Percentiles rank a stretch among this genome's conserved stretches.
Conservation (phyloP, 345 rosid genomes). For the Punica granatum region DNA sequence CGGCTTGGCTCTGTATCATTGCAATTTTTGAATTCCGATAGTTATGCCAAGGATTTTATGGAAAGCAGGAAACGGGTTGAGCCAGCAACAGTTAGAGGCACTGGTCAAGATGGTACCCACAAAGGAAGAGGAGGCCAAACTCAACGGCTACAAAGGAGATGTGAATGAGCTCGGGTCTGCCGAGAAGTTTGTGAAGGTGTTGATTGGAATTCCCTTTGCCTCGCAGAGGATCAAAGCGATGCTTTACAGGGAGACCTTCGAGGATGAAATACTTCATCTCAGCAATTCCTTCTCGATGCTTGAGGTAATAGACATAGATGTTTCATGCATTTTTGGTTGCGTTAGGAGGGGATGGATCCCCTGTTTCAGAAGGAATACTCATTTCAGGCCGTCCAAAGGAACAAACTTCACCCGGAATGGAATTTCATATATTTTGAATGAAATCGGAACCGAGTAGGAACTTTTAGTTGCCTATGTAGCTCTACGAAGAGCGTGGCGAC, state of each 20-base stretch:
- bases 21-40: neutral
- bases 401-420: neutral
- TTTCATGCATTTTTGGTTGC: neutral
- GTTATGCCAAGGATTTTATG: neutral
- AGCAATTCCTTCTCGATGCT: constrained; percentile 87
- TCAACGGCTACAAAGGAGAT: constrained; percentile 57
- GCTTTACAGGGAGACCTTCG: constrained; percentile 85
- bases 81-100: constrained; percentile 80
- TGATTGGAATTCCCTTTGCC: constrained; percentile 61
- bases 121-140: constrained; percentile 83
- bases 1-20: neutral
- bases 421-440: neutral
- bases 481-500: no score
- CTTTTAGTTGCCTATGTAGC: no score
- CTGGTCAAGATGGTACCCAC: constrained; percentile 86
- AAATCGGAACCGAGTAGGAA: no score
- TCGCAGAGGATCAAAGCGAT: constrained; percentile 75
- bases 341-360: neutral
- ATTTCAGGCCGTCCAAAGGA: neutral
- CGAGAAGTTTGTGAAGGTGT: constrained; percentile 57
- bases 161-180: constrained; percentile 78
- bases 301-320: constrained; percentile 32
- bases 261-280: constrained; percentile 84
- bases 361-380: neutral
- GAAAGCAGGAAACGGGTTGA: constrained; percentile 58